These are phyloP conservation scores for Circinella umbellata DNA, from an alignment of 371 early-diverging fungal species.

Conservation along the genomic window DNA sequence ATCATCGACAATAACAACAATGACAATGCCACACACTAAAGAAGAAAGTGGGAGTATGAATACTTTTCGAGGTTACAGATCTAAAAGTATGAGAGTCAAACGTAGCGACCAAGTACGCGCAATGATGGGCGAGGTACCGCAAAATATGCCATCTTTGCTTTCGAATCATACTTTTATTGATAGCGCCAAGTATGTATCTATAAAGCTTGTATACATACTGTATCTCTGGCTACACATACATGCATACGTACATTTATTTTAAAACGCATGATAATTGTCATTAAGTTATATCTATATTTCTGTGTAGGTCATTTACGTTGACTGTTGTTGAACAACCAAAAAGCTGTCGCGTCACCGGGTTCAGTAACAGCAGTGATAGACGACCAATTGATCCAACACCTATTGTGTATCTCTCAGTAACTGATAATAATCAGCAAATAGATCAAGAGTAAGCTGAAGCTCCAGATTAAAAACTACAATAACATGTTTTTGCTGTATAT, in stretches of 20 bases:
- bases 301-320: slow-evolving; percentile 1
- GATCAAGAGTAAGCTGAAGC: slow-evolving; percentile 11
- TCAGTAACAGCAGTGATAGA: slow-evolving; percentile 69
- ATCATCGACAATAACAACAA: too few relatives aligned
- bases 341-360: slow-evolving; percentile 72
- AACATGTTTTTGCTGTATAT: not conserved
- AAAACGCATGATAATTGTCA: not conserved
- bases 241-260: not conserved
- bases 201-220: too few relatives aligned
- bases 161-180: not conserved
- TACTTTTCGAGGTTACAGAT: not conserved
- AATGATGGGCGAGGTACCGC: slow-evolving; percentile 9
- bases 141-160: slow-evolving; percentile 6
- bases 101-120: slow-evolving; percentile 17
- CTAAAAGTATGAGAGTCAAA: slow-evolving; percentile 16
- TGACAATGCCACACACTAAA: not conserved
- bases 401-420: slow-evolving; percentile 49
- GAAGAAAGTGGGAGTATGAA: not conserved
- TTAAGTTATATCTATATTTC: not conserved
- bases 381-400: slow-evolving; percentile 80
- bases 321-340: slow-evolving; percentile 62
- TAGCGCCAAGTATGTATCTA: not conserved
- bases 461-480: not conserved
- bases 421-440: slow-evolving; percentile 17
- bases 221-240: too few relatives aligned